phyloP scores from a whole-genome alignment of 164 flowering plant species.

The Buxus sempervirens region DNA sequence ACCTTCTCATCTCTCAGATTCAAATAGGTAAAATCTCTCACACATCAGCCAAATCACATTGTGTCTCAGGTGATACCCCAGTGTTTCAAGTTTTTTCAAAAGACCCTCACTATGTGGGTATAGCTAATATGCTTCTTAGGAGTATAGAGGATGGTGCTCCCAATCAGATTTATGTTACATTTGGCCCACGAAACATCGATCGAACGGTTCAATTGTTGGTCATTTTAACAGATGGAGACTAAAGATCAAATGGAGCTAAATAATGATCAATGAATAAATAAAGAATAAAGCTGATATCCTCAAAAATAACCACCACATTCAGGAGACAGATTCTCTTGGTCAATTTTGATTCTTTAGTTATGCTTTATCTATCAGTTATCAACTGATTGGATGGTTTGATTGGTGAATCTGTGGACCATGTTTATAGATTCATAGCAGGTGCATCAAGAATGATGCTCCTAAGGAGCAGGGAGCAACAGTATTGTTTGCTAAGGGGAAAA shows the following conservation, averaged over 20 bases:
- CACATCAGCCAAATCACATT: not conserved
- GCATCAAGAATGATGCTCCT: not conserved
- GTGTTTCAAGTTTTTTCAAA: not conserved
- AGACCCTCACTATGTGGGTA: not conserved
- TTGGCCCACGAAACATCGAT: not conserved
- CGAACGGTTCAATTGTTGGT: too few relatives aligned
- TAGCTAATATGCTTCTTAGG: not conserved
- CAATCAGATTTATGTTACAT: too few relatives aligned
- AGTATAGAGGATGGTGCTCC: not conserved
- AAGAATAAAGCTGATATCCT: too few relatives aligned
- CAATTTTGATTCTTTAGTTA: too few relatives aligned
- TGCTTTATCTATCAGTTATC: too few relatives aligned
- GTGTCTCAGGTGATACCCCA: not conserved
- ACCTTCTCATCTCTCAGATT: conserved; percentile 48
- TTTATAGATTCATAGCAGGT: not conserved
- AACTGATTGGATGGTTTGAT: not conserved
- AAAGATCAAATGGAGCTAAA: too few relatives aligned
- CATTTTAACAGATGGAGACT: too few relatives aligned
- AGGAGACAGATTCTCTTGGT: too few relatives aligned
- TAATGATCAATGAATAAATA: too few relatives aligned
- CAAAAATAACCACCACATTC: too few relatives aligned
- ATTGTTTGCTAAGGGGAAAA: too few relatives aligned
- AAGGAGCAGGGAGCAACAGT: too few relatives aligned
- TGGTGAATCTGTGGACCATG: not conserved
- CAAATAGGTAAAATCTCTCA: conserved; percentile 56